Conservation (phyloP, 2,329 filamentous ascomycete species). For the Aspergillus sergii region DNA sequence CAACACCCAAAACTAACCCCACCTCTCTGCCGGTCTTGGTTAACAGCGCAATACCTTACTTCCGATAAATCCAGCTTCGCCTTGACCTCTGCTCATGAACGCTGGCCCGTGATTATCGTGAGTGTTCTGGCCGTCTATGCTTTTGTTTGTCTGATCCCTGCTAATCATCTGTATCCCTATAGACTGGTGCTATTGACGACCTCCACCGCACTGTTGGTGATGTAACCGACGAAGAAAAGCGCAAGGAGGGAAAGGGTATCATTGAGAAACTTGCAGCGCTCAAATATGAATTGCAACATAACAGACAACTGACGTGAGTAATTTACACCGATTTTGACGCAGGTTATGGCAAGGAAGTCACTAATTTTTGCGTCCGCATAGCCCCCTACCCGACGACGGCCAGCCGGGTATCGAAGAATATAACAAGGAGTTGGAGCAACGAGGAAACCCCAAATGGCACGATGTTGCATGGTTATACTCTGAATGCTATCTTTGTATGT, state of each 20-base stretch:
- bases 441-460: constrained; percentile 78
- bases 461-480: constrained; percentile 83
- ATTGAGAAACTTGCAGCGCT: constrained; percentile 75
- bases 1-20: constrained; percentile 17
- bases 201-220: constrained; percentile 66
- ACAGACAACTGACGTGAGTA: constrained; percentile 73
- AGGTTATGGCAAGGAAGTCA: constrained; percentile 1
- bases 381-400: constrained; percentile 76
- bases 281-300: constrained; percentile 95
- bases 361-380: constrained; percentile 35
- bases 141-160: neutral
- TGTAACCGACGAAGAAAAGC: constrained; percentile 60
- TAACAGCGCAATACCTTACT: constrained; percentile 72
- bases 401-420: constrained; percentile 75
- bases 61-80: constrained; percentile 85
- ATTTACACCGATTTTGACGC: neutral
- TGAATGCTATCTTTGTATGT: constrained; percentile 83
- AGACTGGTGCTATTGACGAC: constrained; percentile 94
- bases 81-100: constrained; percentile 76
- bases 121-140: constrained; percentile 29
- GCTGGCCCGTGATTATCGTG: constrained; percentile 94
- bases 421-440: constrained; percentile 78
- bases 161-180: neutral
- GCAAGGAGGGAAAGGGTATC: constrained; percentile 82
- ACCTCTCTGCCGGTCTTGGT: constrained; percentile 11